These are phyloP conservation scores for Xerocomellus intermedius DNA, from an alignment of 768 basidiomycete species.

Conservation along the genomic window DNA sequence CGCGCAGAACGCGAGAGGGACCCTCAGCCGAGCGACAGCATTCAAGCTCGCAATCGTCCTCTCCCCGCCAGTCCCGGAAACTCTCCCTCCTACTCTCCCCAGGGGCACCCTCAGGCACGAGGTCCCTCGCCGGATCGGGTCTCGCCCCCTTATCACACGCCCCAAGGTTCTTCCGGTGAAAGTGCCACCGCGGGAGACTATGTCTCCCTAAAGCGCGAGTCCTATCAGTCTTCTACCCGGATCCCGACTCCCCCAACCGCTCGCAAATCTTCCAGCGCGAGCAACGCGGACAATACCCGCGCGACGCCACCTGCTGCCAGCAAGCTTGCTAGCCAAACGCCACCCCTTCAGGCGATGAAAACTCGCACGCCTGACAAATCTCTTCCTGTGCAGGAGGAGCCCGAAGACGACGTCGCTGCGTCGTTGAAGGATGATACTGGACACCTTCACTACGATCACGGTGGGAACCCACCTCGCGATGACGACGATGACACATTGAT, in stretches of 20 bases:
- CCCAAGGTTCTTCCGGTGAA: constrained; percentile 47
- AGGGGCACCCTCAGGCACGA: constrained; percentile 38
- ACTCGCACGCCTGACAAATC: constrained; percentile 69
- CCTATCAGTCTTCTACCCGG: constrained; percentile 34
- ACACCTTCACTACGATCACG: constrained; percentile 35
- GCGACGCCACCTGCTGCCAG: constrained; percentile 36
- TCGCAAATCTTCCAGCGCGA: constrained; percentile 25
- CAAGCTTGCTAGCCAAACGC: constrained; percentile 50
- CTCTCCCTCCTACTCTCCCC: constrained; percentile 42
- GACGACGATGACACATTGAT: constrained; percentile 48
- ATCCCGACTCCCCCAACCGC: constrained; percentile 29
- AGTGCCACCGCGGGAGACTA: constrained; percentile 41
- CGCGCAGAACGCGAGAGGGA: constrained; percentile 43
- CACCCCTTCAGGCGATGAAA: constrained; percentile 51
- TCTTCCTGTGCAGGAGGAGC: constrained; percentile 74
- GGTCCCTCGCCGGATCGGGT: constrained; percentile 53
- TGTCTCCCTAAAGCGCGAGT: constrained; percentile 45
- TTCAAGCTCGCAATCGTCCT: constrained; percentile 24
- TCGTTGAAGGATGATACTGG: constrained; percentile 41
- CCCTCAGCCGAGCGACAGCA: constrained; percentile 31
- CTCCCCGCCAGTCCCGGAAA: constrained; percentile 37
- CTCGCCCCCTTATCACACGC: constrained; percentile 50
- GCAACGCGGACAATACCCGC: constrained; percentile 23
- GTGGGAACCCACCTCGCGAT: constrained; percentile 39
- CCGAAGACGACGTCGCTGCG: constrained; percentile 56